Percentiles rank a stretch among this genome's conserved stretches.
Conservation (phyloP, 2,329 filamentous ascomycete genomes). For the Aspergillus ochraceoroseus region DNA sequence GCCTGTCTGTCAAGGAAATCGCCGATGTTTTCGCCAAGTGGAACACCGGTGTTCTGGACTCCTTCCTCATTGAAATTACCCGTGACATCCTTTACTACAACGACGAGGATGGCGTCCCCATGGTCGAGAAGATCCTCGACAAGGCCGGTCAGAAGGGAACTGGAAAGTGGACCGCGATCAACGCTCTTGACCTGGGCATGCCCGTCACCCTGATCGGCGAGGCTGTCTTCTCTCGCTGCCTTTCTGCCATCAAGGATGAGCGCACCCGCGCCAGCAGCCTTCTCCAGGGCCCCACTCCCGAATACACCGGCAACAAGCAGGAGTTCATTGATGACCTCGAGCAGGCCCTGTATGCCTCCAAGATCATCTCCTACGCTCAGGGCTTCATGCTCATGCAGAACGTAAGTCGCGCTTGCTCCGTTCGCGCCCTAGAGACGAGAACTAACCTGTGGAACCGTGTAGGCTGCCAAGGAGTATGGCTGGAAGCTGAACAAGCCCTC, state of each 20-base stretch:
- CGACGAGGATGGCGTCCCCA: conserved; percentile 82
- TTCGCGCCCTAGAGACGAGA: too few relatives aligned
- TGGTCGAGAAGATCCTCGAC: conserved; percentile 99
- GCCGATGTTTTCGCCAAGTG: conserved; percentile 90
- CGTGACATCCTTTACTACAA: conserved; percentile 98
- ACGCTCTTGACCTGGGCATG: conserved; percentile 96
- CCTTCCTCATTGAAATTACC: conserved; percentile 98
- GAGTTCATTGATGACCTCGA: conserved; percentile 95
- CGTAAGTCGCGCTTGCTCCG: conserved; percentile 58
- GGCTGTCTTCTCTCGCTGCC: conserved; percentile 89
- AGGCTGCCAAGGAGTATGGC: conserved; percentile 90
- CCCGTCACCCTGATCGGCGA: conserved; percentile 97
- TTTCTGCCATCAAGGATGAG: conserved; percentile 92
- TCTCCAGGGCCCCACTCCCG: conserved; percentile 70
- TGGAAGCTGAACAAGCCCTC: conserved; percentile 99
- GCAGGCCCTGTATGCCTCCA: conserved; percentile 97
- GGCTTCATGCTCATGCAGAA: conserved; percentile 99
- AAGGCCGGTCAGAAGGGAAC: conserved; percentile 99
- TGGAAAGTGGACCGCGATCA: conserved; percentile 99
- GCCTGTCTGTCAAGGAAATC: conserved; percentile 86
- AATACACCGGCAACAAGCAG: conserved; percentile 84
- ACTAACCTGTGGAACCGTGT: conserved; percentile 19
- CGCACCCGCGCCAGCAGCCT: conserved; percentile 74
- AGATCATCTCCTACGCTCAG: conserved; percentile 99
- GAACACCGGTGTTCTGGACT: conserved; percentile 98